Conservation (phyloP, 1,284 basidiomycete species). For the Ceraceosorus guamensis region DNA sequence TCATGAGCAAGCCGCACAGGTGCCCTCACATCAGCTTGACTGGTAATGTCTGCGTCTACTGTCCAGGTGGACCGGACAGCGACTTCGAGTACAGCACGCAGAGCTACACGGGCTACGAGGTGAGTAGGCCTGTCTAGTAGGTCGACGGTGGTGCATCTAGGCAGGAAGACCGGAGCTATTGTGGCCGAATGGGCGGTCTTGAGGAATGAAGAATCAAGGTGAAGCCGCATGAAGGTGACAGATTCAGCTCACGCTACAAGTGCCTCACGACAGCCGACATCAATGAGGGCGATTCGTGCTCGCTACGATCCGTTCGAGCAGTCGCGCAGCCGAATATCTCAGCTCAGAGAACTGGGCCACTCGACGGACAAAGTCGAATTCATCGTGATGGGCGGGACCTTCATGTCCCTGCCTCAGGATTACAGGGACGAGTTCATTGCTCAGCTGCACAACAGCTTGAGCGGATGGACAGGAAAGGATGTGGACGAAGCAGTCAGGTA, state of each 20-base stretch:
- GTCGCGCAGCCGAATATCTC: conserved; percentile 86
- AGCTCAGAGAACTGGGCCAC: conserved; percentile 87
- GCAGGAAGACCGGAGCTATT: too few species aligned
- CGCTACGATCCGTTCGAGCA: conserved; percentile 99
- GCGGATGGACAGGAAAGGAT: conserved; percentile 80
- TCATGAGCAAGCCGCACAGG: conserved; percentile 99
- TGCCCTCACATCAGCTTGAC: conserved; percentile 99
- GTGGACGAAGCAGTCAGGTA: conserved; percentile 98
- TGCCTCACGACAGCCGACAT: conserved; percentile 60
- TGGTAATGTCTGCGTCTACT: conserved; percentile 99
- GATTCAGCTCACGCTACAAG: too few species aligned
- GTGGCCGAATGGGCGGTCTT: too few species aligned
- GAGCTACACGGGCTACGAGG: conserved; percentile 89
- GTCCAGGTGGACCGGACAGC: conserved; percentile 96
- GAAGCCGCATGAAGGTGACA: too few species aligned
- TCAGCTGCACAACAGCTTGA: conserved; percentile 92
- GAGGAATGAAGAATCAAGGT: too few species aligned
- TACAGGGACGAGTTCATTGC: conserved; percentile 90
- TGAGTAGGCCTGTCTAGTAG: not conserved
- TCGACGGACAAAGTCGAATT: conserved; percentile 98
- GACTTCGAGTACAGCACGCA: conserved; percentile 99
- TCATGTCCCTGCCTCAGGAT: conserved; percentile 97
- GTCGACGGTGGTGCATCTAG: too few species aligned
- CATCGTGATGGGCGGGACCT: conserved; percentile 98
- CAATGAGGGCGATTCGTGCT: conserved; percentile 96